These are phyloP conservation scores for Solanum infundibuliforme DNA, from an alignment of 257 asterid species.

Conservation along the genomic window DNA sequence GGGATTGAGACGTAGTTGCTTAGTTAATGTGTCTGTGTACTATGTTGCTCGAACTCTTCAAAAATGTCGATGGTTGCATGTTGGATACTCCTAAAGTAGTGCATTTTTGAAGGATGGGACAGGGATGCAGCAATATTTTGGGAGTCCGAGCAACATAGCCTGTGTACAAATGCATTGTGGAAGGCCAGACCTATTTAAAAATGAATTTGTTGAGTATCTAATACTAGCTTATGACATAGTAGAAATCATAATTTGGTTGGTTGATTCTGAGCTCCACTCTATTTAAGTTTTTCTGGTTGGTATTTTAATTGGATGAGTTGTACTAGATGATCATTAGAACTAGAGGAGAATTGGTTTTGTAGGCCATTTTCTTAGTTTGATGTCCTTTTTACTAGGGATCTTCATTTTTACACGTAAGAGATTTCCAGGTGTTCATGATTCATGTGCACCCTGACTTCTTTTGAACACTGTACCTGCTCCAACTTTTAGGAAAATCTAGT, in stretches of 20 bases:
- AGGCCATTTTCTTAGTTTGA: not conserved
- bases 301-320: not conserved
- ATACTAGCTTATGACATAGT: not conserved
- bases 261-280: not conserved
- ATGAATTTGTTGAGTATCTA: not conserved
- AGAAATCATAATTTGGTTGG: not conserved
- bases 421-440: not conserved
- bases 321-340: not conserved
- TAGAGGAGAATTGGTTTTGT: not conserved
- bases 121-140: not conserved
- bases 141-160: not conserved
- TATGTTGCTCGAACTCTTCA: not conserved
- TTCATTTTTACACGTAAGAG: not conserved
- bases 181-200: not conserved
- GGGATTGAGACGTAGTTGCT: not conserved
- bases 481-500: not conserved
- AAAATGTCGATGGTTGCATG: not conserved
- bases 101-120: not conserved
- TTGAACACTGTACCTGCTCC: not conserved
- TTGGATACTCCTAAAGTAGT: not conserved
- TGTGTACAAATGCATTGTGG: not conserved
- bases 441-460: not conserved
- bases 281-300: not conserved
- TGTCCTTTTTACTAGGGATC: not conserved
- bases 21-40: not conserved